Evolutionary conservation across 106 monocot species (phyloP), one percentile per base, ranked within the genome.

Genomic region (Dactylorhiza incarnata): DNA sequence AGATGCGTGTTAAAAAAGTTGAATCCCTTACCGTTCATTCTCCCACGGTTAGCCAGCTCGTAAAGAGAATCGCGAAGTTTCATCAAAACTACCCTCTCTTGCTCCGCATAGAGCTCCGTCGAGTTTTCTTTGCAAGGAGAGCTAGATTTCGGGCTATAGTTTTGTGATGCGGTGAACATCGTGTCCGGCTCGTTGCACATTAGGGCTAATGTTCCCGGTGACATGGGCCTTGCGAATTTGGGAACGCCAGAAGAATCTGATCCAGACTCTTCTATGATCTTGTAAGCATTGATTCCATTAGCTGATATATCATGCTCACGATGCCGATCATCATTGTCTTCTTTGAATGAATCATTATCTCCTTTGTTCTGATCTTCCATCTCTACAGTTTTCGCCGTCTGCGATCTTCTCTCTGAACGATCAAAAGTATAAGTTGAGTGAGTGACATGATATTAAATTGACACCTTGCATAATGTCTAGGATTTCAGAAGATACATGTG

Each of bases 171-270:
- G 84, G 81, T 77, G 70, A 92, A 84, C 37, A 86, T 82, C 71
- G 82, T 67, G 49, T 89, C 87, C 73, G 84, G 80, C 52, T 92
- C 92, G 78, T 92, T 85, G 52, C 92, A 92, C 89, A 92, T 85
- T 13, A 92, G 75, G 14, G 92, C 92, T 11, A 85, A 81, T 62
- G 92, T 92, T 29, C 89, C 85, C 15, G 92, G 92, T 7, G 92
- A 92, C 83, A 87, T 79, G 6, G 92, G 87, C 81, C 87, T 85
- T 61, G 22, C 77, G 25, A 26, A 69, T 72, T 82, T 80, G 23
- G 76, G 84, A 49, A 13, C 75, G 61, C 82, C 86, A 78, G 44
- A 29, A 68, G 9, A 73, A 20, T 88, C 84, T 10, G 46, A 72
- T 44, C 66, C 73, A 68, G 86, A 74, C 10, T 84, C 79, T 53